Base-by-base conservation (phyloP, 2,329 filamentous ascomycete species). In the Geosmithia putterillii region DNA sequence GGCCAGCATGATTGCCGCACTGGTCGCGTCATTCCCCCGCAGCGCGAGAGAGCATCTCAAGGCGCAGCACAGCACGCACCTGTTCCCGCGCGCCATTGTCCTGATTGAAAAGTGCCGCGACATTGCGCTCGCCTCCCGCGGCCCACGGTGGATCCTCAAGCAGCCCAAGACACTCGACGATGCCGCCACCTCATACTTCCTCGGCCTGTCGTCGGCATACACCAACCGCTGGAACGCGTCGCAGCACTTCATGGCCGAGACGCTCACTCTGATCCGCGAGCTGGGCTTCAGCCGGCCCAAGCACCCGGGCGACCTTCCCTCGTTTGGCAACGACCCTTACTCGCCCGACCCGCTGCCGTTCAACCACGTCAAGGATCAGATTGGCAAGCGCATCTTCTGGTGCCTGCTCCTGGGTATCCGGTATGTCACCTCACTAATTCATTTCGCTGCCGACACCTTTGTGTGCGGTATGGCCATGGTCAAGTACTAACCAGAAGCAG, bases 351-450 rank as follows among this genome's bases (percentile, higher is more conserved):
- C 62, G 5, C 61, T 67, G 38, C 64, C 70, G 1, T 76, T 83
- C 46, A 81, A 86, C 51, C 80, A 82, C 41, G 74, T 88, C 42
- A 79, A 81, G 54, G 77, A 81, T 53, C 81, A 88, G 59, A 74
- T 85, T 40, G 78, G 82, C 40, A 83, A 84, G 57, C 76, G 83
- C 48, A 80, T 94, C 36, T 95, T 94, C 58, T 95, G 88, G 81
- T 81, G 85, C 19, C 72, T 88, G 51, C 79, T 92, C 48, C 76
- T 88, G 5, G 81, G 81, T 28, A 75, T 86, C 46, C 73, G 81
- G 74, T 81, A 63, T 49, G 66, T 38, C 9, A 2, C 7, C 5
- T 4, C 23, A 6, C 21, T 20, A 7, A 7, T 23, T 4, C 36
- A n/a, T 14, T 7, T 32, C n/a, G n/a, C n/a, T n/a, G n/a, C n/a